Conservation (phyloP, 768 basidiomycete genomes). For the Peribolospora kevripleyi region DNA sequence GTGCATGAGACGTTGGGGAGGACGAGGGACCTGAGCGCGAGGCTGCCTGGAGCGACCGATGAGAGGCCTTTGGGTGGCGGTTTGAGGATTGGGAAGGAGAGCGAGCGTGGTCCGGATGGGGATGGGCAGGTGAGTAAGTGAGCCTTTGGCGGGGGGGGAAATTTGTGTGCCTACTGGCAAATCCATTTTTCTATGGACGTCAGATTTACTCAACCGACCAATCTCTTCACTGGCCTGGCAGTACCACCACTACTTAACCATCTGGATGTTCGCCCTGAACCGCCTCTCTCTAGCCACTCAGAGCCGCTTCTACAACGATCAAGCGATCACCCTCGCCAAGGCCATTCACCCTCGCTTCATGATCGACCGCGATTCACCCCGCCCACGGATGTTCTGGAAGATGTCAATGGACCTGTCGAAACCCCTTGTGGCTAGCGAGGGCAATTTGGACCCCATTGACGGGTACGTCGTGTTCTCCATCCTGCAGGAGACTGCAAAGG, state of each 20-base stretch:
- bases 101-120: constrained; percentile 13
- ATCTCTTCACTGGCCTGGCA: neutral
- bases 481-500: constrained; percentile 9
- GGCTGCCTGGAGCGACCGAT: constrained; percentile 15
- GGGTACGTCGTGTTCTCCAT: constrained; percentile 16
- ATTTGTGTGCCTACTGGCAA: neutral
- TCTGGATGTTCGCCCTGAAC: constrained; percentile 21
- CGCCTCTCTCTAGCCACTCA: constrained; percentile 13
- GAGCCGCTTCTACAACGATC: constrained; percentile 15
- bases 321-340: constrained; percentile 15
- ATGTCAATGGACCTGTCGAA: constrained; percentile 15
- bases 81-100: constrained; percentile 17
- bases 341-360: constrained; percentile 18
- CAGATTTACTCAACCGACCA: neutral
- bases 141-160: neutral
- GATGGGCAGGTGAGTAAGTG: constrained; percentile 16
- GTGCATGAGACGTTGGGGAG: constrained; percentile 16
- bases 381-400: constrained; percentile 18
- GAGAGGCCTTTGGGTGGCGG: constrained; percentile 17
- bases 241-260: constrained; percentile 15
- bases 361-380: constrained; percentile 7
- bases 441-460: constrained; percentile 17
- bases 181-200: neutral
- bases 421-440: constrained; percentile 16
- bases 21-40: constrained; percentile 11